phyloP scores from a whole-genome alignment of 345 rosid genomes.

The Ailanthus altissimus region DNA sequence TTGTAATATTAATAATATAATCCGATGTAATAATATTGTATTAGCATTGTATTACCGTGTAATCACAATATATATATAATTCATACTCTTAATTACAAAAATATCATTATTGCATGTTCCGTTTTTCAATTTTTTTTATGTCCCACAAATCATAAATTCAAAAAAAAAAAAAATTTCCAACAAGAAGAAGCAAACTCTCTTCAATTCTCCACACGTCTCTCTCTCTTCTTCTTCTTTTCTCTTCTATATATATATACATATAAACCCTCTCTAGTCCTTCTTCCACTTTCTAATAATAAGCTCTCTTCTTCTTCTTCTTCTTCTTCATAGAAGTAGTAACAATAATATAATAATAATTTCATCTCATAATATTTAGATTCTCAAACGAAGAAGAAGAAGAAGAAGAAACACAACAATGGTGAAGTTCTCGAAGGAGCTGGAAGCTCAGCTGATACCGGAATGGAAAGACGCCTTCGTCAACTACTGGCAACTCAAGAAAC shows the following conservation, averaged over 20 bases:
- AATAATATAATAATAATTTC: not conserved
- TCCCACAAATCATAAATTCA: not conserved
- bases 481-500: slow-evolving; percentile 88
- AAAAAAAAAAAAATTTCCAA: not conserved
- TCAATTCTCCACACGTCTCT: slow-evolving; percentile 20
- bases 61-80: too few relatives aligned
- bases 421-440: slow-evolving; percentile 95
- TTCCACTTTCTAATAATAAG: slow-evolving; percentile 26
- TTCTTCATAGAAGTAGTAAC: not conserved
- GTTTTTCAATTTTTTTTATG: too few relatives aligned
- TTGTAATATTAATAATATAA: too few relatives aligned
- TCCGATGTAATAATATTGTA: too few relatives aligned
- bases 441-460: slow-evolving; percentile 96
- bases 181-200: slow-evolving; percentile 1
- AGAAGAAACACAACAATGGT: slow-evolving; percentile 57
- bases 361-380: not conserved
- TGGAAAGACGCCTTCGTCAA: slow-evolving; percentile 97
- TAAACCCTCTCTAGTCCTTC: slow-evolving; percentile 36
- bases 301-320: slow-evolving; percentile 15
- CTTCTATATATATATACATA: slow-evolving; percentile 32
- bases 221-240: slow-evolving; percentile 5
- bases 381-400: not conserved
- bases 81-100: not conserved
- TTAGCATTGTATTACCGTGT: too few relatives aligned
- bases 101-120: not conserved